Percentiles rank a stretch among this genome's conserved stretches.
Evolutionary conservation across 2,329 filamentous ascomycete genomes (phyloP).

Genomic region (Colletotrichum musicola): DNA sequence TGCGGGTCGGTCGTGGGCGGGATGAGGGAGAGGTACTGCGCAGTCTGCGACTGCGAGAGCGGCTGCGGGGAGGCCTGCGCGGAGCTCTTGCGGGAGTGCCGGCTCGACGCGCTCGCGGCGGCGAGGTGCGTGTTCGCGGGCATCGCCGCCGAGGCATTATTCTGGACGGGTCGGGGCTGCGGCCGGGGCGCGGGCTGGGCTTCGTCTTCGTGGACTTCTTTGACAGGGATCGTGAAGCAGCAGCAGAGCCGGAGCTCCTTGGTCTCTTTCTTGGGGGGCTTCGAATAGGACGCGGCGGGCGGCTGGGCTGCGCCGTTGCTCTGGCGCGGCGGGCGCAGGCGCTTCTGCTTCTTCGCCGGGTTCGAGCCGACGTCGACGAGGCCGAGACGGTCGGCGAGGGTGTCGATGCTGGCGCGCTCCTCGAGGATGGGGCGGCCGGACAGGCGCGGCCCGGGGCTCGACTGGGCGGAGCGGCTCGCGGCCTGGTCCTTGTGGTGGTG

Average conservation of each 20-base stretch:
- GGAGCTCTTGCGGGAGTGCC: constrained; percentile 46
- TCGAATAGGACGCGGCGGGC: constrained; percentile 35
- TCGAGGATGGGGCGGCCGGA: constrained; percentile 68
- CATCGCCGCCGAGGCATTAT: constrained; percentile 29
- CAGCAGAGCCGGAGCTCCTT: constrained; percentile 58
- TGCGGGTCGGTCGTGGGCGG: constrained; percentile 75
- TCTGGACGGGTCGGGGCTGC: constrained; percentile 61
- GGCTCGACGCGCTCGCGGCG: constrained; percentile 38
- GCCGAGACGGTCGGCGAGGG: constrained; percentile 83
- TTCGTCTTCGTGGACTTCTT: constrained; percentile 55
- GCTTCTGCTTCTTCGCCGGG: constrained; percentile 54
- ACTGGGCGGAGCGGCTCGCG: constrained; percentile 63
- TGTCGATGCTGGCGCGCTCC: constrained; percentile 85
- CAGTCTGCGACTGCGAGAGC: constrained; percentile 49
- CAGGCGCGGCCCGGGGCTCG: constrained; percentile 58
- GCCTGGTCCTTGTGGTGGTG: constrained; percentile 97
- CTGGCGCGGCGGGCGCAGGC: constrained; percentile 38
- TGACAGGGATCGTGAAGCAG: constrained; percentile 65
- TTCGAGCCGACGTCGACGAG: constrained; percentile 69
- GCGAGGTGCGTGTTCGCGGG: constrained; percentile 38
- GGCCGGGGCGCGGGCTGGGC: constrained; percentile 55
- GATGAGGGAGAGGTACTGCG: constrained; percentile 74
- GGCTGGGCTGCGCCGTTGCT: constrained; percentile 33
- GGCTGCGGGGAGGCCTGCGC: constrained; percentile 49
- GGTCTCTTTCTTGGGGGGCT: constrained; percentile 45